phyloP scores from a whole-genome alignment of 2,329 filamentous ascomycete species.

The Colletotrichum sp. region DNA sequence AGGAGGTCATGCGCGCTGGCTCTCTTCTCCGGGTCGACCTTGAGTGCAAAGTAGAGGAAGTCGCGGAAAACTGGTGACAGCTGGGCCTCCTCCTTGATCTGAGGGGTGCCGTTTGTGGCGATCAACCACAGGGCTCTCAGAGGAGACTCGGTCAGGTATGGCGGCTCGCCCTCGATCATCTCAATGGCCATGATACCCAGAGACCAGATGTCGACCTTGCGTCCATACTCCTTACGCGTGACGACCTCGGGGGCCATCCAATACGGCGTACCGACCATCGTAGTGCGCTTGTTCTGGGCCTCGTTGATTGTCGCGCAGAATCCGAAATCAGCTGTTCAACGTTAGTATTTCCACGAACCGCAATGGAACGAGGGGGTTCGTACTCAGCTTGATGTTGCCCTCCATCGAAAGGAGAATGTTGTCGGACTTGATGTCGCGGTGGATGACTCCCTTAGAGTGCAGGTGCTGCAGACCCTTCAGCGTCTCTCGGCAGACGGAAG shows the following conservation, averaged over 20 bases:
- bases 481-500: slow-evolving; percentile 92
- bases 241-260: slow-evolving; percentile 99
- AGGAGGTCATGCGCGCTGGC: slow-evolving; percentile 93
- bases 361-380: slow-evolving; percentile 33
- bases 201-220: slow-evolving; percentile 99
- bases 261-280: slow-evolving; percentile 98
- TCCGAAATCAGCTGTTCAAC: slow-evolving; percentile 84
- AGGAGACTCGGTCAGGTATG: slow-evolving; percentile 94
- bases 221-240: slow-evolving; percentile 94
- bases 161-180: slow-evolving; percentile 99
- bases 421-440: slow-evolving; percentile 98
- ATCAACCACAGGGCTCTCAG: slow-evolving; percentile 93
- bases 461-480: slow-evolving; percentile 91
- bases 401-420: slow-evolving; percentile 94
- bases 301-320: slow-evolving; percentile 99
- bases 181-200: slow-evolving; percentile 99
- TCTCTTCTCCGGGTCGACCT: slow-evolving; percentile 96
- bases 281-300: slow-evolving; percentile 94
- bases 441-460: slow-evolving; percentile 97
- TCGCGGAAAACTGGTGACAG: slow-evolving; percentile 84
- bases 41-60: slow-evolving; percentile 90
- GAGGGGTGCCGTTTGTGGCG: slow-evolving; percentile 93
- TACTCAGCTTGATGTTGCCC: slow-evolving; percentile 97
- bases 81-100: slow-evolving; percentile 90
- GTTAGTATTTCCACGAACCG: slow-evolving; percentile 31